Evolutionary conservation across 83 land plant genomes (phyloP), one percentile per base, ranked within the genome.

Genomic region (Thuja plicata): DNA sequence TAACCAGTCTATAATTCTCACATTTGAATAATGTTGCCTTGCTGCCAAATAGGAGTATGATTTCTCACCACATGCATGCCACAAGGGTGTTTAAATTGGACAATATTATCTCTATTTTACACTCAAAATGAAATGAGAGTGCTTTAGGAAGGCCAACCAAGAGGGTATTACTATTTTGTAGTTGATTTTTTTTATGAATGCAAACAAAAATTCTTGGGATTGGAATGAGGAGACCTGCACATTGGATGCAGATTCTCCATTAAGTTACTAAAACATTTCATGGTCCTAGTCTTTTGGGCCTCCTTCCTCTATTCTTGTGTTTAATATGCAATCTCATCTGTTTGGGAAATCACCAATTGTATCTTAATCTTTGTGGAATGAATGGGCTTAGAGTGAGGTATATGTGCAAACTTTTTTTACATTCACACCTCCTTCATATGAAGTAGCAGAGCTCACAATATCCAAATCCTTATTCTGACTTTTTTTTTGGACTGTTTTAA

Each of bases 331-430:
- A 46, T 48, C 37, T n/a, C 15, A 84, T 48, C 38, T 35, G 37
- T 77, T 19, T 77, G 80, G 80, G 80, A 19, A 30, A 17, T 81
- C 57, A 1, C 2, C 86, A 84, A 57, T 32, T 84, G 30, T 48
- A 46, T 84, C 86, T 46, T 38, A 84, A 37, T 48, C 57, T n/a
- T 19, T 84, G 57, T 84, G 86, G 86, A 37, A 84, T 30, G 86
- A 84, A 48, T 84, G 86, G 48, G n/a, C 86, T 84, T 57, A 84
- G 35, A 84, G 55, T n/a, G 86, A 84, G 57, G 37, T 57, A 48
- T 57, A 84, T 30, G 55, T 37, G 57, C 34, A 50, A 8, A 84
- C 34, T 46, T 48, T 84, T 57, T n/a, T n/a, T n/a, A n/a, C n/a
- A n/a, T n/a, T n/a, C n/a, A n/a, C n/a, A n/a, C n/a, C n/a, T n/a